Conservation (phyloP, 495 filamentous ascomycete genomes). For the Penicillium macrosclerotiorum region DNA sequence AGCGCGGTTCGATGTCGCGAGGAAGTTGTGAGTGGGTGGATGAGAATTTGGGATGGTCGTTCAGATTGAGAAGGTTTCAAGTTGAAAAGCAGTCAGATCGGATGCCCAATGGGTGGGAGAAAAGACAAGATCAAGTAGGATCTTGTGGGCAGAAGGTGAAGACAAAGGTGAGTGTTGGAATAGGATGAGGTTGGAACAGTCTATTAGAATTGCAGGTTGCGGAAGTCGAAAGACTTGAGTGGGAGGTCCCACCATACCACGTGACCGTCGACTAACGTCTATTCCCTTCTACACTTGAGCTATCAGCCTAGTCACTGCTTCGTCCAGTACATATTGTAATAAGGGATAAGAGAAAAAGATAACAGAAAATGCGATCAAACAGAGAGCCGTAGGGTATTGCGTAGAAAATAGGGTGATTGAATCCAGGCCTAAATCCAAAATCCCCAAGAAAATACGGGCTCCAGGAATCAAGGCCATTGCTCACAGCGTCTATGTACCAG, state of each 20-base stretch:
- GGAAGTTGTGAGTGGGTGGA: neutral
- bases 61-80: slow-evolving; percentile 9
- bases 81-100: slow-evolving; percentile 5
- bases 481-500: neutral
- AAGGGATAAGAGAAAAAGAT: too few species aligned
- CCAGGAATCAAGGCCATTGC: too few species aligned
- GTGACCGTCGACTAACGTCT: too few species aligned
- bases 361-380: too few species aligned
- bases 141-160: slow-evolving; percentile 7
- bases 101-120: slow-evolving; percentile 5
- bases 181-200: slow-evolving; percentile 3
- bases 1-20: neutral
- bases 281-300: too few species aligned
- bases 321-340: too few species aligned
- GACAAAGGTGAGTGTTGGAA: neutral
- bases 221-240: slow-evolving; percentile 10
- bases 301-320: too few species aligned
- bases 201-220: too few species aligned
- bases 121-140: slow-evolving; percentile 1
- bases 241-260: too few species aligned
- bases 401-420: neutral
- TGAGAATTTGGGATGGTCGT: neutral
- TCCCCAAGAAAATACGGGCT: too few species aligned
- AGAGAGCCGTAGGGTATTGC: too few species aligned
- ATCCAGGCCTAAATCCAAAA: too few species aligned